Evolutionary conservation across 2,329 filamentous ascomycete genomes (phyloP).

Genomic region (Talaromyces sp.): DNA sequence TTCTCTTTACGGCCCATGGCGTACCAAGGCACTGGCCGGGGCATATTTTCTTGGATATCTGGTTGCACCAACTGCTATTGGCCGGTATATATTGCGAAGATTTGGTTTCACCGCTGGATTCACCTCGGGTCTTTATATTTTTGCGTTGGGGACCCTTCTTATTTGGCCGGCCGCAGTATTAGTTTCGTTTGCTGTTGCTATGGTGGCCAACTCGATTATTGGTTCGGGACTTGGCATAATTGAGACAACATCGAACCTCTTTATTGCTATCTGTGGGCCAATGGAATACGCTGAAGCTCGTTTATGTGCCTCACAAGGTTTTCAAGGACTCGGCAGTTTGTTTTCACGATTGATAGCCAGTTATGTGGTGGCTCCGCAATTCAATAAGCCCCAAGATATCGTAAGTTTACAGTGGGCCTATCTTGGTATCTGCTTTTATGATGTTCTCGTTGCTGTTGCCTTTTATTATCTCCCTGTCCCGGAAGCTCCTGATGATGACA

Average conservation of each 20-base stretch:
- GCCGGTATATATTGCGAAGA: slow-evolving; percentile 1
- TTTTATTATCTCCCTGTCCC: slow-evolving; percentile 1
- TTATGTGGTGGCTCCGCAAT: neutral
- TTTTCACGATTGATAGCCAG: neutral
- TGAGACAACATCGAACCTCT: neutral
- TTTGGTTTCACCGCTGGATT: neutral
- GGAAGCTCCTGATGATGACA: neutral
- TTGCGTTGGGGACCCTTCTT: neutral
- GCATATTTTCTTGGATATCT: neutral
- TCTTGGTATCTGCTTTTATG: neutral
- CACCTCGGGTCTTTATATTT: slow-evolving; percentile 1
- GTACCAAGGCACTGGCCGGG: neutral
- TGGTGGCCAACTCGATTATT: neutral
- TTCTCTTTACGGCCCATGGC: neutral
- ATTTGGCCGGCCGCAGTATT: neutral
- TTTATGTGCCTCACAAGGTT: slow-evolving; percentile 43
- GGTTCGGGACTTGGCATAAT: slow-evolving; percentile 1
- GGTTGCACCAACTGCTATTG: neutral
- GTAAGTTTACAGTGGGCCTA: neutral
- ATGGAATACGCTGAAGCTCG: slow-evolving; percentile 1
- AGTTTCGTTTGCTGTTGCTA: neutral
- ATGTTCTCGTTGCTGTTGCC: neutral
- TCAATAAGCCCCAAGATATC: neutral
- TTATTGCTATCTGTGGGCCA: neutral
- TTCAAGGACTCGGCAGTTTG: neutral